Base-by-base conservation (phyloP, 2,329 filamentous ascomycete genomes). In the Albophoma yamanashiensis region DNA sequence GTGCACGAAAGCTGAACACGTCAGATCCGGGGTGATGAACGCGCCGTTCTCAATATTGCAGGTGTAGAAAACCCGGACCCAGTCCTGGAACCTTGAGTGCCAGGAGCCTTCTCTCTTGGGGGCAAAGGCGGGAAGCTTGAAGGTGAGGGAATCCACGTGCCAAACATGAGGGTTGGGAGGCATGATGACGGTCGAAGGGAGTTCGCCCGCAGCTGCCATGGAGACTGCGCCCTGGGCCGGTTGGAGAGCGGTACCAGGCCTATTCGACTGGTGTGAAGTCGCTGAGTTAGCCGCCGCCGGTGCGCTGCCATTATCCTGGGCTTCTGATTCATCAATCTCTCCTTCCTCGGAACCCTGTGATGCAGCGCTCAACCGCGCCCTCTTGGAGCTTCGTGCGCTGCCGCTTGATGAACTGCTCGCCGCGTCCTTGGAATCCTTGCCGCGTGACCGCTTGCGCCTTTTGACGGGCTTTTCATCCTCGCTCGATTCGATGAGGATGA, bases 11-110 rank as follows among this genome's bases (percentile, higher is more conserved):
- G 68, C 71, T 20, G 65, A 65, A 27, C 64, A 58, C 8, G 65
- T 60, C 36, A 72, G 42, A 1, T 38, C 55, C 8, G 68, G 63
- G 2, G 67, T 69, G 22, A 74, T 67, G 40, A 61, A 59, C 31
- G 61, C 42, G 36, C 64, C 52, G 22, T 63, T 62, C 6, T 65
- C 61, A 15, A 57, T 45, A 58, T 75, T 75, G 58, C 62, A 61
- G 3, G 60, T 55, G 57, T 64, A 67, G 43, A 76, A 73, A 6
- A 67, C 65, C 17, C 67, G 66, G 36, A 67, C 64, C 74, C 74
- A 76, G 57, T 71, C 70, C 56, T 69, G 67, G 59, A 75, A 70
- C 56, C 73, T 65, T n/a, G 64, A 63, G n/a, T 64, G 61, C 74
- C 73, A 76, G 4, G 71, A 70, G 12, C 70, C 70, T 17, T 69